Evolutionary conservation across 108 stramenopile species (phyloP).

Genomic region (Hondaea fermentalgiana): DNA sequence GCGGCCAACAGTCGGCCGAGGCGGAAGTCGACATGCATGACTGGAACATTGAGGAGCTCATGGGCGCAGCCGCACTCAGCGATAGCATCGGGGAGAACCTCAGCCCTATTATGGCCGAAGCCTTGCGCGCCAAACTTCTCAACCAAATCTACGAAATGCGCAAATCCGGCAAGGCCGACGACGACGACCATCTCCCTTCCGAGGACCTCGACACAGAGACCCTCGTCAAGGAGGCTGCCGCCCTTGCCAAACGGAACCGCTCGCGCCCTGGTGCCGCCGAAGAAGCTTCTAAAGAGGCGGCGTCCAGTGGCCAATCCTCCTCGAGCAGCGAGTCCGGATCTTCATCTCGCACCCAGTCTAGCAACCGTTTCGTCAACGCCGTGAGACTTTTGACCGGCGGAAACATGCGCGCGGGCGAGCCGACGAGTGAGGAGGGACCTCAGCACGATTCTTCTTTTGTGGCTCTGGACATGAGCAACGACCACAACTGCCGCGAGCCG

Average conservation of each 20-base stretch:
- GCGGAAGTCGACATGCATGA: conserved; percentile 4
- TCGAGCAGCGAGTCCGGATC: not conserved
- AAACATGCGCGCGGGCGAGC: not conserved
- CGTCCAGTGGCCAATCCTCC: not conserved
- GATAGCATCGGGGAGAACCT: not conserved
- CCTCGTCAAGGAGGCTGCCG: not conserved
- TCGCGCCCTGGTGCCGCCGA: not conserved
- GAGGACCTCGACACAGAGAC: not conserved
- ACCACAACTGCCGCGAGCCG: conserved; percentile 51
- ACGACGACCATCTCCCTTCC: not conserved
- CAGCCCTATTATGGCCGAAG: not conserved
- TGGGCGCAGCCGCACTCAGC: not conserved
- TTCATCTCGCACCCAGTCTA: not conserved
- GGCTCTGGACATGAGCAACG: conserved; percentile 41
- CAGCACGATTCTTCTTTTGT: not conserved
- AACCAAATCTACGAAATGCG: conserved; percentile 9
- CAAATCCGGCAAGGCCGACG: not conserved
- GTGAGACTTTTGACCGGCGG: conserved; percentile 22
- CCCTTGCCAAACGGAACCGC: not conserved
- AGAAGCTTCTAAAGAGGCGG: no score
- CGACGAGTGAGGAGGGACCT: not conserved
- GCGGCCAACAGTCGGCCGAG: not conserved
- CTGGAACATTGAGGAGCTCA: conserved; percentile 10
- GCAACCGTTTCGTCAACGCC: not conserved
- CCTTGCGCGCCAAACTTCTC: not conserved